Conservation (phyloP, 2,329 filamentous ascomycete genomes). For the Fusarium transvaalense region DNA sequence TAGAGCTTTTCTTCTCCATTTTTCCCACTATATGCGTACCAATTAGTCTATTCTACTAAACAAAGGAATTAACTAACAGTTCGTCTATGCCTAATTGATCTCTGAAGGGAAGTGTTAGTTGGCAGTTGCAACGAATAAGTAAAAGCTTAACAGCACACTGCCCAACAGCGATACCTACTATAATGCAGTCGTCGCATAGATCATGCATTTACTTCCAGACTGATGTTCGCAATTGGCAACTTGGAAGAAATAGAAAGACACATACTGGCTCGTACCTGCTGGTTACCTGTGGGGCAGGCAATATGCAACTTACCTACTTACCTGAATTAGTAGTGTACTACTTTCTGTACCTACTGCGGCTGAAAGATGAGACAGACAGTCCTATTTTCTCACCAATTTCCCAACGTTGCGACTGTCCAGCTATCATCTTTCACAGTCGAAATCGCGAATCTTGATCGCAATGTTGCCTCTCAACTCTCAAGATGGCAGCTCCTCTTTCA, state of each 20-base stretch:
- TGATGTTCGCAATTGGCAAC: background rate
- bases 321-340: too few species aligned
- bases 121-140: too few species aligned
- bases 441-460: background rate
- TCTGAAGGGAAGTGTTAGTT: background rate
- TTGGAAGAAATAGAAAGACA: background rate
- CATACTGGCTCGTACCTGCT: too few species aligned
- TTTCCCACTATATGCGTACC: conserved; percentile 12
- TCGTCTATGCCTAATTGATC: background rate
- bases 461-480: conserved; percentile 12
- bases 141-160: background rate
- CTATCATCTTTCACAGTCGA: background rate
- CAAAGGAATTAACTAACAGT: background rate
- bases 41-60: background rate
- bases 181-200: background rate
- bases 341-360: background rate
- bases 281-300: background rate
- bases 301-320: background rate
- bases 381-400: background rate
- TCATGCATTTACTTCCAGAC: background rate
- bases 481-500: conserved; percentile 3
- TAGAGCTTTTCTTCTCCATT: background rate
- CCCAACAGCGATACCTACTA: background rate
- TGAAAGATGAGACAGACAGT: conserved; percentile 1
- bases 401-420: background rate